phyloP scores from a whole-genome alignment of 768 basidiomycete genomes.

The Xerocomus spinulosus region DNA sequence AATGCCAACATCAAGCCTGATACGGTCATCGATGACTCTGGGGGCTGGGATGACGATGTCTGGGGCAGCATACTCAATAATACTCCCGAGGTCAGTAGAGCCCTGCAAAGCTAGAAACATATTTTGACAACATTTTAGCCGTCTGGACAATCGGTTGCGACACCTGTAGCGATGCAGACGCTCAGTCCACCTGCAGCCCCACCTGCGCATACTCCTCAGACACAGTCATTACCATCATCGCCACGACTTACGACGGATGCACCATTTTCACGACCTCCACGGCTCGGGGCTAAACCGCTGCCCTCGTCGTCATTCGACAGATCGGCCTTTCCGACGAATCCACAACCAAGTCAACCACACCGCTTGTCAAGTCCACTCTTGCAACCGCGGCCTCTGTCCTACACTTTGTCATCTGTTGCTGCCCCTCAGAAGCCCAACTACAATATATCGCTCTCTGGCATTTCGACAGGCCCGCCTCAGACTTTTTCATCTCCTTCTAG shows the following conservation, averaged over 20 bases:
- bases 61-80: conserved; percentile 76
- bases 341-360: conserved; percentile 21
- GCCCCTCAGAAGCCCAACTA: conserved; percentile 51
- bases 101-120: not conserved
- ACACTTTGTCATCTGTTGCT: conserved; percentile 5
- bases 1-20: conserved; percentile 46
- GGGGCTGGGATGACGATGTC: conserved; percentile 75
- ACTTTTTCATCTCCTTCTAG: conserved; percentile 10
- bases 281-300: conserved; percentile 36
- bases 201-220: conserved; percentile 11
- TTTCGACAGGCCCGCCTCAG: conserved; percentile 19
- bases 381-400: conserved; percentile 15
- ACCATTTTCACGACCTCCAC: conserved; percentile 31
- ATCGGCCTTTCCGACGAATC: conserved; percentile 22
- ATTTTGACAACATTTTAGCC: conserved; percentile 14
- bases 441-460: conserved; percentile 43
- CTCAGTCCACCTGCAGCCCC: conserved; percentile 12
- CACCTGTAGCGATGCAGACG: conserved; percentile 12
- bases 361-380: conserved; percentile 18
- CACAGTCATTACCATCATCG: conserved; percentile 38
- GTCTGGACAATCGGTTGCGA: conserved; percentile 11
- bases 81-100: conserved; percentile 27
- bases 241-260: conserved; percentile 34
- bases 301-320: conserved; percentile 34
- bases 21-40: conserved; percentile 32